phyloP scores from a whole-genome alignment of 805 yeast species.

The Lipomyces spencermartinsiae region DNA sequence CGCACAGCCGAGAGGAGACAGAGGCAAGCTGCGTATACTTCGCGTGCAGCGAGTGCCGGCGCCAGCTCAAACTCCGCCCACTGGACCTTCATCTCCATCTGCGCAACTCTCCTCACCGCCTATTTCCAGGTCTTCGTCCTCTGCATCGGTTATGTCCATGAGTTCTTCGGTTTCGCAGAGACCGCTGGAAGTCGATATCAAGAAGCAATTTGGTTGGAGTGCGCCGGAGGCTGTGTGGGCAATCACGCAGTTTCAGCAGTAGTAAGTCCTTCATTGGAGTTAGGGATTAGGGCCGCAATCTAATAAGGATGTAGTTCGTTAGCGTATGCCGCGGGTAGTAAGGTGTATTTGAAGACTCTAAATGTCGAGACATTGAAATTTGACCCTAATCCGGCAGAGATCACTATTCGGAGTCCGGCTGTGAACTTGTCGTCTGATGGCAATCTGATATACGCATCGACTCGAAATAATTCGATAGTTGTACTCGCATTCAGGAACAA shows the following conservation, averaged over 20 bases:
- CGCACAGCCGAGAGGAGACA: slow-evolving; percentile 3
- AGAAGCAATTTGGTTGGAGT: slow-evolving; percentile 25
- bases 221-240: slow-evolving; percentile 28
- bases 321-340: slow-evolving; percentile 29
- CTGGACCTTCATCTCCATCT: slow-evolving; percentile 1
- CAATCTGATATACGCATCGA: slow-evolving; percentile 25
- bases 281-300: neutral
- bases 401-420: slow-evolving; percentile 26
- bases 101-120: slow-evolving; percentile 4
- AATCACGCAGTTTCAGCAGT: slow-evolving; percentile 17
- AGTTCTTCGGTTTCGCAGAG: slow-evolving; percentile 3
- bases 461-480: slow-evolving; percentile 25
- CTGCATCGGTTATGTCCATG: slow-evolving; percentile 3
- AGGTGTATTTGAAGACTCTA: slow-evolving; percentile 16
- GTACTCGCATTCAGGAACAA: slow-evolving; percentile 12
- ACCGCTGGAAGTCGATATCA: slow-evolving; percentile 16
- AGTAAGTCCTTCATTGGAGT: neutral
- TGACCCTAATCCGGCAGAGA: slow-evolving; percentile 15
- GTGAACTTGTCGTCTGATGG: slow-evolving; percentile 13
- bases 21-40: neutral
- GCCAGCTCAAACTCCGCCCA: neutral
- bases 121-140: neutral
- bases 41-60: slow-evolving; percentile 2
- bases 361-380: slow-evolving; percentile 22
- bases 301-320: slow-evolving; percentile 14